Evolutionary conservation across 352 stramenopile species (phyloP).

Genomic region (Aphanomyces astaci): DNA sequence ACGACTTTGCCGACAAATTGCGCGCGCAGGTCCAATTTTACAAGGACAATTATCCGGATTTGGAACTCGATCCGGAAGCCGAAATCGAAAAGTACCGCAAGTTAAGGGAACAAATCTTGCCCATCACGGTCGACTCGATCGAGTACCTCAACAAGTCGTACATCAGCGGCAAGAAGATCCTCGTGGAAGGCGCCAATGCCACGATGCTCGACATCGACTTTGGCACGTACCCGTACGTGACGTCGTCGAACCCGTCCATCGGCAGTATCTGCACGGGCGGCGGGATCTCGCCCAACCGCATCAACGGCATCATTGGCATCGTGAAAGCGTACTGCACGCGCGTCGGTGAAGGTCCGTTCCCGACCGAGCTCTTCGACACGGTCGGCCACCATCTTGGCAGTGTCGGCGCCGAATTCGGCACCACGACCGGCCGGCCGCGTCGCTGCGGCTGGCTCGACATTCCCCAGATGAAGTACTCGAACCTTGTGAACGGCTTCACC

Average conservation of each 20-base stretch:
- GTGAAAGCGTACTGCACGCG: slow-evolving; percentile 99
- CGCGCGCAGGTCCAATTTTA: slow-evolving; percentile 87
- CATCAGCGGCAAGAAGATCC: slow-evolving; percentile 92
- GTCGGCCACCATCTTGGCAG: slow-evolving; percentile 86
- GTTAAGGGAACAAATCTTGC: slow-evolving; percentile 78
- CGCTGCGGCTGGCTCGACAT: slow-evolving; percentile 99
- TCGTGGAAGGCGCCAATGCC: slow-evolving; percentile 98
- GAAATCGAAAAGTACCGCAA: slow-evolving; percentile 80
- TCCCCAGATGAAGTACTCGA: slow-evolving; percentile 91
- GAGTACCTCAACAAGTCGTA: slow-evolving; percentile 95
- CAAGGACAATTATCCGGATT: slow-evolving; percentile 81
- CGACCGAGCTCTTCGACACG: slow-evolving; percentile 93
- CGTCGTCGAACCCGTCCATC: slow-evolving; percentile 96
- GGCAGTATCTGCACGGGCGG: slow-evolving; percentile 95
- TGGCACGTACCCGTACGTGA: slow-evolving; percentile 99
- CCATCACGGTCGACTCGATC: slow-evolving; percentile 94
- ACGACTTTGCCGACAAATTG: slow-evolving; percentile 87
- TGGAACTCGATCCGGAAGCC: slow-evolving; percentile 67
- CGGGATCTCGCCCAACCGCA: slow-evolving; percentile 88
- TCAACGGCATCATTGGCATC: slow-evolving; percentile 95
- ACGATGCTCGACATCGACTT: slow-evolving; percentile 99
- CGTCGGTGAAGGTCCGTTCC: slow-evolving; percentile 98
- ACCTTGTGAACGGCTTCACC: slow-evolving; percentile 94
- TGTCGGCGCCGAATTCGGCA: slow-evolving; percentile 96
- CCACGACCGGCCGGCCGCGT: slow-evolving; percentile 94